Evolutionary conservation across 2,329 filamentous ascomycete genomes (phyloP).

Genomic region (Cladosporium sp.): DNA sequence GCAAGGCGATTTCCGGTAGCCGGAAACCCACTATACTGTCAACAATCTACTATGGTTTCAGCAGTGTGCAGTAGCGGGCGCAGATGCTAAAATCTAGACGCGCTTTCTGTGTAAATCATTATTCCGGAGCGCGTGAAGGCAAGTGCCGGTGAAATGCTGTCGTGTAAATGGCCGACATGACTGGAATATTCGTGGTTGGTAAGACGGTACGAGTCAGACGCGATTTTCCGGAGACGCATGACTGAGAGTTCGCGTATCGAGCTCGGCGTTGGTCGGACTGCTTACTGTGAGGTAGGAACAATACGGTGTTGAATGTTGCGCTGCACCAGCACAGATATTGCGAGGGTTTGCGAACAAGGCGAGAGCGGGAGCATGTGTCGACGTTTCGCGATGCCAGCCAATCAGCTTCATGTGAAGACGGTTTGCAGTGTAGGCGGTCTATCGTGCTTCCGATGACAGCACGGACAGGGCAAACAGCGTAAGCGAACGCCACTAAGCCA

Average conservation of each 20-base stretch:
- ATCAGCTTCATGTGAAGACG: not conserved
- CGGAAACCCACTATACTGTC: not conserved
- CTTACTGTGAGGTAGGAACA: too few species aligned
- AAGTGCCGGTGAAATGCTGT: not conserved
- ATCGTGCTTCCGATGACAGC: not conserved
- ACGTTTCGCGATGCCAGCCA: not conserved
- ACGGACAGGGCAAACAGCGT: not conserved
- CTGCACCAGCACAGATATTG: too few species aligned
- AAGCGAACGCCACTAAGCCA: constrained; percentile 6
- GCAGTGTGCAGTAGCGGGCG: constrained; percentile 1
- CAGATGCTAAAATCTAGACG: not conserved
- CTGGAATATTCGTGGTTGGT: not conserved
- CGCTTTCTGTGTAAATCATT: not conserved
- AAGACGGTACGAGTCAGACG: not conserved
- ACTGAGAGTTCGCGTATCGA: too few species aligned
- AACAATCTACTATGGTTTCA: not conserved
- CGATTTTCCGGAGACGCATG: not conserved
- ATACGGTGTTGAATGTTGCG: too few species aligned
- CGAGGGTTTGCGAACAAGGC: too few species aligned
- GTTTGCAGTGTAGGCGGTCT: not conserved
- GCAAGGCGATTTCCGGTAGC: constrained; percentile 5
- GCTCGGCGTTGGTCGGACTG: too few species aligned
- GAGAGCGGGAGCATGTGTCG: not conserved
- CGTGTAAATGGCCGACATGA: not conserved
- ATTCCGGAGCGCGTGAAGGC: not conserved